Evolutionary conservation across 2,329 filamentous ascomycete species (phyloP).

Genomic region (Aspergillus fischeri): DNA sequence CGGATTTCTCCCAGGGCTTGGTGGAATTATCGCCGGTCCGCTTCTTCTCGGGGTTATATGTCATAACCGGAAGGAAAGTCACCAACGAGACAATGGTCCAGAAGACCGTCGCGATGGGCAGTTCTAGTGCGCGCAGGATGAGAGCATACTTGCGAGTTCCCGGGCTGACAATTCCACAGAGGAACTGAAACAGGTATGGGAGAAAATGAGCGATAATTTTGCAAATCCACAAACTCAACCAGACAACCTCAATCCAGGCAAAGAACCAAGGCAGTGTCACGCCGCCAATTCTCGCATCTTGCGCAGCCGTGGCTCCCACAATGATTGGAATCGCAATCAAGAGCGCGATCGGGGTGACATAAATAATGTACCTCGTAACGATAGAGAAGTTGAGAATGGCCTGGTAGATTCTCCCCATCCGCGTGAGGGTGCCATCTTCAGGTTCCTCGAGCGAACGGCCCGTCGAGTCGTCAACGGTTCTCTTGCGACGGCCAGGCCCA

Average conservation of each 20-base stretch:
- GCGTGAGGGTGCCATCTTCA: slow-evolving; percentile 54
- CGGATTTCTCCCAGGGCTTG: slow-evolving; percentile 49
- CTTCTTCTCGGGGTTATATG: slow-evolving; percentile 37
- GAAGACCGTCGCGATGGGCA: slow-evolving; percentile 56
- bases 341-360: slow-evolving; percentile 55
- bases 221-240: slow-evolving; percentile 60
- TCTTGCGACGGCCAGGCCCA: slow-evolving; percentile 32
- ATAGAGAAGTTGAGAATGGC: slow-evolving; percentile 61
- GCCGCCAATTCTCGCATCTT: slow-evolving; percentile 49
- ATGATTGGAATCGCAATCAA: slow-evolving; percentile 62
- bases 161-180: slow-evolving; percentile 61
- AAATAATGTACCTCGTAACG: slow-evolving; percentile 60
- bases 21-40: slow-evolving; percentile 26
- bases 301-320: slow-evolving; percentile 51
- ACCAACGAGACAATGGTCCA: slow-evolving; percentile 58
- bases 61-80: slow-evolving; percentile 55
- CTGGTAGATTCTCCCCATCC: slow-evolving; percentile 58
- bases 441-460: slow-evolving; percentile 36
- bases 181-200: slow-evolving; percentile 57
- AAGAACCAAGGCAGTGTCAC: slow-evolving; percentile 60
- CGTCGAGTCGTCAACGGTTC: slow-evolving; percentile 20
- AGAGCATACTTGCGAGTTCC: slow-evolving; percentile 62
- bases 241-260: slow-evolving; percentile 62
- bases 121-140: slow-evolving; percentile 55
- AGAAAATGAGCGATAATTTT: slow-evolving; percentile 58